These are phyloP conservation scores for Hymenotorrendiella dingleyae DNA, from an alignment of 2,329 filamentous ascomycete genomes.

Conservation along the genomic window DNA sequence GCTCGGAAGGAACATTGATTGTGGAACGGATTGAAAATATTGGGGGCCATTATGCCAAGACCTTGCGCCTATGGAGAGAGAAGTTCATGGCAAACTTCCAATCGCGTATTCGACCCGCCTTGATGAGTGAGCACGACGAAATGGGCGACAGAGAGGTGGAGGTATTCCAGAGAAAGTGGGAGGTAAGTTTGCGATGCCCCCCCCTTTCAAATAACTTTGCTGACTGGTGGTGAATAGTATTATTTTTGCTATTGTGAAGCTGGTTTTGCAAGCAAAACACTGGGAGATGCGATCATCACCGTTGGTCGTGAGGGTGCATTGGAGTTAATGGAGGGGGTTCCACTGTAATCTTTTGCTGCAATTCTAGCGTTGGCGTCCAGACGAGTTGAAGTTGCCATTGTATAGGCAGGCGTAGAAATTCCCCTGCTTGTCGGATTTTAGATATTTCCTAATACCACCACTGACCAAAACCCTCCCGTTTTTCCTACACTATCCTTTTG, in stretches of 20 bases:
- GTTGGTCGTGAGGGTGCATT: constrained; percentile 46
- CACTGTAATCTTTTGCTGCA: constrained; percentile 39
- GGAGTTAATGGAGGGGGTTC: constrained; percentile 66
- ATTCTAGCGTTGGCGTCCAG: constrained; percentile 8
- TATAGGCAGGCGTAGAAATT: not conserved
- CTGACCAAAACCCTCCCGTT: no score
- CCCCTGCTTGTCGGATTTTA: not conserved
- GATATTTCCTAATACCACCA: no score
- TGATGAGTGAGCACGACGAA: constrained; percentile 50
- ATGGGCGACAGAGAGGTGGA: constrained; percentile 59
- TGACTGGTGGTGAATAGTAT: constrained; percentile 41
- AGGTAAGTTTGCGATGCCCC: constrained; percentile 38
- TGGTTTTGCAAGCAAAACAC: constrained; percentile 64
- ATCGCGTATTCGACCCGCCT: constrained; percentile 50
- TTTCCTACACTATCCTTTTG: no score
- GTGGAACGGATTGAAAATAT: constrained; percentile 67
- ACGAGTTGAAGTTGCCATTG: not conserved
- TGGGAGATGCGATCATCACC: constrained; percentile 69
- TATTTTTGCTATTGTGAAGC: constrained; percentile 74
- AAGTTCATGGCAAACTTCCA: constrained; percentile 60
- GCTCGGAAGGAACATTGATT: constrained; percentile 56
- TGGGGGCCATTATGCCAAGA: constrained; percentile 66
- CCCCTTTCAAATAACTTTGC: not conserved
- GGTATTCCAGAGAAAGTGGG: constrained; percentile 66
- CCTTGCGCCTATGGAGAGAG: constrained; percentile 62